Evolutionary conservation across 352 stramenopile genomes (phyloP).

Genomic region (Elongisporangium anandrum): DNA sequence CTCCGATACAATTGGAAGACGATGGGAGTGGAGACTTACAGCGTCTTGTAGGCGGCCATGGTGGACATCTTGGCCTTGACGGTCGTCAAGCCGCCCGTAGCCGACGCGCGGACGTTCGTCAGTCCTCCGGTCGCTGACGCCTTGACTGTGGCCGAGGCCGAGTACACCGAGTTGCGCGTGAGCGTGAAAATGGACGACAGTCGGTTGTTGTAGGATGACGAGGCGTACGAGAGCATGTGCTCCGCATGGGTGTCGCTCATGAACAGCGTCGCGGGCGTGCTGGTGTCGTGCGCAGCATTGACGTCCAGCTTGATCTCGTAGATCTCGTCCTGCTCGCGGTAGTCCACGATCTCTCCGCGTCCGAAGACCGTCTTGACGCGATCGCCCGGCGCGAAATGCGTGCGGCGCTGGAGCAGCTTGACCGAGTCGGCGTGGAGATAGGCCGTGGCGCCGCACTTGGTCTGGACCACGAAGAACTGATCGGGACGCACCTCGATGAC

Average conservation of each 20-base stretch:
- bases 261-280: slow-evolving; percentile 32
- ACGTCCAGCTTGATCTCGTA: slow-evolving; percentile 54
- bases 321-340: slow-evolving; percentile 48
- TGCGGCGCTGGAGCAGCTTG: slow-evolving; percentile 40
- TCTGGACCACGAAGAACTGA: slow-evolving; percentile 60
- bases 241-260: slow-evolving; percentile 42
- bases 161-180: slow-evolving; percentile 67
- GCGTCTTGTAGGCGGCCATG: slow-evolving; percentile 64
- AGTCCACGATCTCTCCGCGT: slow-evolving; percentile 35
- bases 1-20: background rate
- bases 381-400: slow-evolving; percentile 43
- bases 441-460: slow-evolving; percentile 29
- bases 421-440: slow-evolving; percentile 51
- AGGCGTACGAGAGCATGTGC: slow-evolving; percentile 28
- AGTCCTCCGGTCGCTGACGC: slow-evolving; percentile 52
- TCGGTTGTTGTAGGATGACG: slow-evolving; percentile 30
- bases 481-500: slow-evolving; percentile 46
- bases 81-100: slow-evolving; percentile 40
- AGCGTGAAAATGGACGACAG: slow-evolving; percentile 74
- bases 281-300: slow-evolving; percentile 8
- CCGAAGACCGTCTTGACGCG: slow-evolving; percentile 52
- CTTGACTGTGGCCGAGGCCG: slow-evolving; percentile 55
- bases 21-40: slow-evolving; percentile 40
- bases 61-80: slow-evolving; percentile 64
- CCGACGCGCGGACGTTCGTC: slow-evolving; percentile 26